These are phyloP conservation scores for Solanum chiquidenum DNA, from an alignment of 257 asterid genomes.

Conservation along the genomic window DNA sequence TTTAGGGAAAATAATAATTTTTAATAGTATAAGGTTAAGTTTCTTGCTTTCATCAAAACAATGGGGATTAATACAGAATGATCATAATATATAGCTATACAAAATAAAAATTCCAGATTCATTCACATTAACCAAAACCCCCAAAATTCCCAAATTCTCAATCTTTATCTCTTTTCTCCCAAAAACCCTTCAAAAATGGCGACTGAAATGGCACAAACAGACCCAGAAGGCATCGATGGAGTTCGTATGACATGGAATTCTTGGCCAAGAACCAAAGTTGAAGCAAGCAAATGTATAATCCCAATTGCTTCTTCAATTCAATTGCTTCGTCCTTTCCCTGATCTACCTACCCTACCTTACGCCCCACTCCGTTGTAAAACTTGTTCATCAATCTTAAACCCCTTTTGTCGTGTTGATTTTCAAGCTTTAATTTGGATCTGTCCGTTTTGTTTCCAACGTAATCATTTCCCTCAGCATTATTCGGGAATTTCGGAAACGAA, in stretches of 20 bases:
- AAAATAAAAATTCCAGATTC: neutral
- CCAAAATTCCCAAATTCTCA: neutral
- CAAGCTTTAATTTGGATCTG: constrained; percentile 92
- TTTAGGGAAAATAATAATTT: neutral
- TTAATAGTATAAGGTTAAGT: neutral
- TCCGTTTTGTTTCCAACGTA: constrained; percentile 82
- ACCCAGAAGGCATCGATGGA: constrained; percentile 90
- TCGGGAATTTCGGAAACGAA: constrained; percentile 57
- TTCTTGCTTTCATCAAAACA: neutral
- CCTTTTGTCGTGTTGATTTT: constrained; percentile 71
- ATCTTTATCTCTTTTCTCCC: neutral
- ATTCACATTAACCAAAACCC: neutral
- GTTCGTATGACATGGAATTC: constrained; percentile 87
- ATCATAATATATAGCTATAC: neutral
- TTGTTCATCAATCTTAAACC: constrained; percentile 68
- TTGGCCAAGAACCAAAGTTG: constrained; percentile 94
- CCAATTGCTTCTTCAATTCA: constrained; percentile 92
- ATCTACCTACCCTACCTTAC: constrained; percentile 59
- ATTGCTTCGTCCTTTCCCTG: constrained; percentile 82
- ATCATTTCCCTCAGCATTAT: constrained; percentile 72
- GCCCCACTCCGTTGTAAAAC: constrained; percentile 79
- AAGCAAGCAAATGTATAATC: constrained; percentile 86
- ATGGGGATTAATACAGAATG: neutral
- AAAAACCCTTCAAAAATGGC: neutral
- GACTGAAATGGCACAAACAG: constrained; percentile 79